phyloP scores from a whole-genome alignment of 2,329 filamentous ascomycete species.

The Ascochyta clinopodiicola region DNA sequence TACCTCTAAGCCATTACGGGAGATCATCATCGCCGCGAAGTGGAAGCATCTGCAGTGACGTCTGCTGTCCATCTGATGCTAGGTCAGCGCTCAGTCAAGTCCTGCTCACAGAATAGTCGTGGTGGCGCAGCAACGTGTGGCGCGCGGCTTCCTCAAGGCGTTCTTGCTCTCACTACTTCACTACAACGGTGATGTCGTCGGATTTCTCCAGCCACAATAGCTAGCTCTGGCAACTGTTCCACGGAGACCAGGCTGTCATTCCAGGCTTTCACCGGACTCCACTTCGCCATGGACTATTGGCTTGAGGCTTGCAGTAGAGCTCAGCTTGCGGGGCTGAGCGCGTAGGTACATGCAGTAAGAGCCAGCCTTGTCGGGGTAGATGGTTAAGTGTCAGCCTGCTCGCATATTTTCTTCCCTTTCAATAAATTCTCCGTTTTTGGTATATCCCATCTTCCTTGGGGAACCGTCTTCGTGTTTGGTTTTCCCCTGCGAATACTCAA shows the following conservation, averaged over 20 bases:
- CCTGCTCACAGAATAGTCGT: too few relatives aligned
- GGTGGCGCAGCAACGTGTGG: background rate
- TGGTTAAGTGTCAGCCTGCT: constrained; percentile 29
- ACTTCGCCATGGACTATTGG: constrained; percentile 18
- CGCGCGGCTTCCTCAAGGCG: constrained; percentile 9
- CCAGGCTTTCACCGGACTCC: constrained; percentile 12
- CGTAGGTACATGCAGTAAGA: constrained; percentile 7
- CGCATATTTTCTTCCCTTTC: background rate
- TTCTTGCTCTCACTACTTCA: background rate
- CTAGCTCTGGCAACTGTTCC: background rate
- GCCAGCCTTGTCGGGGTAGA: constrained; percentile 21
- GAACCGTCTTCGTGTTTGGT: too few relatives aligned
- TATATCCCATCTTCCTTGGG: background rate
- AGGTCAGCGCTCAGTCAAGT: too few relatives aligned
- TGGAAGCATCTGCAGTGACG: too few relatives aligned
- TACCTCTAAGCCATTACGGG: too few relatives aligned
- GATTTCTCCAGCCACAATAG: background rate
- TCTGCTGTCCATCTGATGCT: too few relatives aligned
- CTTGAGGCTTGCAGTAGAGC: constrained; percentile 27
- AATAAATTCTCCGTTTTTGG: too few relatives aligned
- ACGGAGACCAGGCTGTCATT: background rate
- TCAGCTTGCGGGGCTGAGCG: constrained; percentile 39
- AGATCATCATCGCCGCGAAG: too few relatives aligned
- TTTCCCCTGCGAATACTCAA: too few relatives aligned
- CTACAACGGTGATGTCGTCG: background rate